These are phyloP conservation scores for Seiridium cupressi DNA, from an alignment of 2,329 filamentous ascomycete species.

Conservation along the genomic window DNA sequence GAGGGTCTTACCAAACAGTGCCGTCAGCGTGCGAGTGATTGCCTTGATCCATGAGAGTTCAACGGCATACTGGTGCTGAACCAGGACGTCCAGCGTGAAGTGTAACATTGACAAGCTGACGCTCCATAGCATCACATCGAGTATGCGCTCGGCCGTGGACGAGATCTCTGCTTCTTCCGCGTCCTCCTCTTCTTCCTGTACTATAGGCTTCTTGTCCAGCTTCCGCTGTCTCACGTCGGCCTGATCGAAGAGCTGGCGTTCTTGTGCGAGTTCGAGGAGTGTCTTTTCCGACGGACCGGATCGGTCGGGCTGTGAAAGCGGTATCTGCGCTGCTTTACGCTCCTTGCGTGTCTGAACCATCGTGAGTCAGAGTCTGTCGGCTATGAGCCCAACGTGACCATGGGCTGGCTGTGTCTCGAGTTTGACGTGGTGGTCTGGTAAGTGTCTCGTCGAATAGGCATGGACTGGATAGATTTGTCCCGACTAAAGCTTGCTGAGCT, in stretches of 20 bases:
- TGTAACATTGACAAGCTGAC: slow-evolving; percentile 69
- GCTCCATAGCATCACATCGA: slow-evolving; percentile 58
- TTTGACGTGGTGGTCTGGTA: no score
- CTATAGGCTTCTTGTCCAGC: slow-evolving; percentile 18
- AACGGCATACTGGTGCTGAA: slow-evolving; percentile 75
- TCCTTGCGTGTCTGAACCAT: slow-evolving; percentile 53
- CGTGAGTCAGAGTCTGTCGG: neutral
- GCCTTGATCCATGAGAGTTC: slow-evolving; percentile 61
- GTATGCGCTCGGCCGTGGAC: slow-evolving; percentile 46
- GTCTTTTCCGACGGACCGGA: slow-evolving; percentile 62
- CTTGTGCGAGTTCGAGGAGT: slow-evolving; percentile 69
- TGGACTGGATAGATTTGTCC: no score
- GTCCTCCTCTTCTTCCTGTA: slow-evolving; percentile 19
- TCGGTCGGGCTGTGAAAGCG: slow-evolving; percentile 68
- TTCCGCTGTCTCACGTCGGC: slow-evolving; percentile 39
- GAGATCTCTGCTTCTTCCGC: slow-evolving; percentile 34
- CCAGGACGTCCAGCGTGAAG: slow-evolving; percentile 75
- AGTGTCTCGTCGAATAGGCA: no score
- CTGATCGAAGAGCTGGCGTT: slow-evolving; percentile 56
- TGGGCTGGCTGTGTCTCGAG: no score
- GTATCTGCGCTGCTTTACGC: slow-evolving; percentile 48
- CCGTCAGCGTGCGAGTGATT: slow-evolving; percentile 47
- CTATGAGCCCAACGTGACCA: no score
- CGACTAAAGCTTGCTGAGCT: no score
- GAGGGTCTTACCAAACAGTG: slow-evolving; percentile 46